Percentiles rank a stretch among this genome's conserved stretches.
These are phyloP conservation scores for Penicillium glabrum DNA, from an alignment of 2,329 filamentous ascomycete genomes.

Conservation along the genomic window DNA sequence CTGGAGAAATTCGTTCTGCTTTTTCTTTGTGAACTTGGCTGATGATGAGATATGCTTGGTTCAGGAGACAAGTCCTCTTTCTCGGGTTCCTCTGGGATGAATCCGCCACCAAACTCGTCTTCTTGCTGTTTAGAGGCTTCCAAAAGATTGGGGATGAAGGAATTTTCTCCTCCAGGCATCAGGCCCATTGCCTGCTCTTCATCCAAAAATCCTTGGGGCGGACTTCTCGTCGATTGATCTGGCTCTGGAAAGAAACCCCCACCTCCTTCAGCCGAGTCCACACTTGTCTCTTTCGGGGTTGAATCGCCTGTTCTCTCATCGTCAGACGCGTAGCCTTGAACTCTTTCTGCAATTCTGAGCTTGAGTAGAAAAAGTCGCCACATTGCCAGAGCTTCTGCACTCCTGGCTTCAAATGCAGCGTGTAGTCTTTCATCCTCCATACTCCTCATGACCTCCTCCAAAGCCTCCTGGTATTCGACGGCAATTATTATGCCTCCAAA, in stretches of 20 bases:
- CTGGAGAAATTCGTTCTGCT: constrained; percentile 3
- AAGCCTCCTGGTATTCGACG: constrained; percentile 67
- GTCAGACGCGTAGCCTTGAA: constrained; percentile 58
- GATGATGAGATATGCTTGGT: not conserved
- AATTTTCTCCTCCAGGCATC: not conserved
- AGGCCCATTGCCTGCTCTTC: not conserved
- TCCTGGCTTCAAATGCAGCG: constrained; percentile 58
- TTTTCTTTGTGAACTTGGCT: not conserved
- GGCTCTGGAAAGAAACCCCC: constrained; percentile 43
- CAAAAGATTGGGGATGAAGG: not conserved
- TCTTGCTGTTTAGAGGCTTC: not conserved
- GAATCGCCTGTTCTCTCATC: constrained; percentile 37
- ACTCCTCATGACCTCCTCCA: constrained; percentile 67
- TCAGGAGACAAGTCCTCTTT: not conserved
- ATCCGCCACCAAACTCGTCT: constrained; percentile 19
- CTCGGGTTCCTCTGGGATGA: constrained; percentile 15
- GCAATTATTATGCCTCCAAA: constrained; percentile 77
- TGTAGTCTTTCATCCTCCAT: constrained; percentile 66
- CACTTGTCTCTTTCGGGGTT: constrained; percentile 36
- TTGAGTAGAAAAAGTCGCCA: constrained; percentile 64
- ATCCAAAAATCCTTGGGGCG: not conserved
- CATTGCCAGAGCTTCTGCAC: constrained; percentile 50
- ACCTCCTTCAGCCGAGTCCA: constrained; percentile 28
- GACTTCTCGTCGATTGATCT: constrained; percentile 13
- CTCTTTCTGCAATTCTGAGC: constrained; percentile 69